A percentile compares a stretch with the other conserved stretches of the same genome.
These are phyloP conservation scores for Colletotrichum kahawae DNA, from an alignment of 2,329 filamentous ascomycete genomes.

Conservation along the genomic window DNA sequence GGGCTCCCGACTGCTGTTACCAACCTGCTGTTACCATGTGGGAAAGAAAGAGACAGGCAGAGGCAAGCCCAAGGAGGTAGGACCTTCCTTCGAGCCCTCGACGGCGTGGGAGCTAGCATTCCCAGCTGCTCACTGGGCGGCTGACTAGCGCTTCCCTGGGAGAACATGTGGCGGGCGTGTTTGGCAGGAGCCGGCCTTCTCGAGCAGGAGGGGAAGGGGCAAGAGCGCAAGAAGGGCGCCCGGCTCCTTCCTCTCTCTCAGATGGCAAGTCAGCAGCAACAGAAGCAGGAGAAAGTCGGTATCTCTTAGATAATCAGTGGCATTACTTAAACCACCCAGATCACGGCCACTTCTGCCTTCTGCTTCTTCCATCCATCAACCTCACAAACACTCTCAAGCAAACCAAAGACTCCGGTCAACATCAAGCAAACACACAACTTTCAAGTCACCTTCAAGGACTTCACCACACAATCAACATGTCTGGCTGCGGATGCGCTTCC, in stretches of 20 bases:
- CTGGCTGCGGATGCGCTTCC: constrained; percentile 45
- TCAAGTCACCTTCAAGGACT: not conserved
- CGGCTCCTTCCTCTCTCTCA: not conserved
- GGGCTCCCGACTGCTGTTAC: not conserved
- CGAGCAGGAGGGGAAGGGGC: not conserved
- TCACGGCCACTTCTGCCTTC: not conserved
- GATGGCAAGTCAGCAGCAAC: not conserved
- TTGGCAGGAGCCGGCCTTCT: not conserved
- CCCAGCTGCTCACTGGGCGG: not conserved
- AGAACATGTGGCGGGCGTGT: not conserved
- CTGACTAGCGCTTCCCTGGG: not conserved
- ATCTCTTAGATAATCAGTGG: constrained; percentile 13
- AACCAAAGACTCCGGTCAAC: not conserved
- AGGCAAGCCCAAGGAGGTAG: not conserved
- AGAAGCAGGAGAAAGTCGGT: not conserved
- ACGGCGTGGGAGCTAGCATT: not conserved
- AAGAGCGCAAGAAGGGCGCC: not conserved
- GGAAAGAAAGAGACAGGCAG: not conserved
- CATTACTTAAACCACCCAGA: constrained; percentile 1
- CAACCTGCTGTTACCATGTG: not conserved
- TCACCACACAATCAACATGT: constrained; percentile 37
- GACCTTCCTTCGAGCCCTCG: not conserved
- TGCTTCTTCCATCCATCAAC: not conserved
- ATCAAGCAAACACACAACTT: not conserved
- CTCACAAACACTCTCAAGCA: not conserved